Base-by-base conservation (phyloP, 495 filamentous ascomycete genomes). In the Lindgomyces ingoldianus region DNA sequence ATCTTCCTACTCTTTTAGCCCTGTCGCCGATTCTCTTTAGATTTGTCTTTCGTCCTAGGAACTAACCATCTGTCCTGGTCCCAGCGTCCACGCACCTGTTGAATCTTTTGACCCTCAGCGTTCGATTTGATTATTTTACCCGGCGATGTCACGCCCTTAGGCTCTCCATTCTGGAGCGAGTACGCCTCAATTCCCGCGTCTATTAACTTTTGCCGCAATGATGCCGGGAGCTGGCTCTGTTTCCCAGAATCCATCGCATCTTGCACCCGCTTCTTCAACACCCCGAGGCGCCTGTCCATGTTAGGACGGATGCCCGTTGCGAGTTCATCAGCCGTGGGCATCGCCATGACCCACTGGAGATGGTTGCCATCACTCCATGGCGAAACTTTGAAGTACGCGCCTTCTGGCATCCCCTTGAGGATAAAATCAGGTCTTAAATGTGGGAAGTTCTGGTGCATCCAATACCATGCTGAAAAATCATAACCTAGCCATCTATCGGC, bases 351-450 rank as follows among this genome's bases (percentile, higher is more conserved):
- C 18, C 19, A 65, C 18, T 56, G 36, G 1, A 67, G 42, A 50
- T 44, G 26, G 12, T 44, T 51, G 3, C 64, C 57, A 27, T 67
- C 52, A 21, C 21, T 21, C 19, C 54, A 48, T 8, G 64, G 64
- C 16, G 36, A 4, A 27, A 67, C 52, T 18, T 26, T n/a, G 21
- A 47, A 61, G 39, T 45, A 24, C 1, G 64, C 61, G 6, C 64
- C 64, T 30, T 55, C 21, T 12, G 64, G 64, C 64, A 67, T 67
- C 1, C 24, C 42, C 22, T 51, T 62, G 6, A 41, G 22, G 33
- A 67, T 61, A 44, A 67, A 56, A 26, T 67, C 57, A 1, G 64
- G 64, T 10, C 52, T 57, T 25, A 67, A 18, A 42, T 67, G 64
- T 9, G 64, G 64, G 27, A 67, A 62, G 44, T 62, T 27, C 12